Evolutionary conservation across 495 filamentous ascomycete genomes (phyloP).

Genomic region (Tuber umbilicatum): DNA sequence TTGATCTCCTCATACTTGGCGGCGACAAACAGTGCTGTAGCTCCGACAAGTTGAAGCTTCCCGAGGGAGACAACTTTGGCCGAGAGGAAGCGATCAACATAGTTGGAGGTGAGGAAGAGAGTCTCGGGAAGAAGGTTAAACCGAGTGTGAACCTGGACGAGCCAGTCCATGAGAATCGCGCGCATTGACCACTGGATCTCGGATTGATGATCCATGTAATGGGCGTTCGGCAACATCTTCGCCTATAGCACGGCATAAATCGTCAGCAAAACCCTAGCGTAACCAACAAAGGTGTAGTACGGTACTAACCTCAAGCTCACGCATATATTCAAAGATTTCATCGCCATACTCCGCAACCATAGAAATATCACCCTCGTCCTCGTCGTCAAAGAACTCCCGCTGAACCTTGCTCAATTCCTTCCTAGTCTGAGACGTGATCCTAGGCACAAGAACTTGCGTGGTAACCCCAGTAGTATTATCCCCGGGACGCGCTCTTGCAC

Average conservation of each 20-base stretch:
- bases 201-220: constrained; percentile 96
- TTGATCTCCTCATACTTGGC: constrained; percentile 99
- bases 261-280: constrained; percentile 12
- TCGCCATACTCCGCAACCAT: constrained; percentile 97
- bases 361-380: constrained; percentile 87
- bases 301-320: constrained; percentile 70
- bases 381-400: constrained; percentile 51
- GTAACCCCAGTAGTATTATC: constrained; percentile 41
- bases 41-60: constrained; percentile 93
- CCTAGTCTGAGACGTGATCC: constrained; percentile 33
- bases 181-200: constrained; percentile 99
- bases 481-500: constrained; percentile 19
- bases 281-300: constrained; percentile 9
- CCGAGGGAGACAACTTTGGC: constrained; percentile 88
- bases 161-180: constrained; percentile 94
- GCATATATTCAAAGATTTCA: constrained; percentile 92
- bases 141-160: constrained; percentile 88
- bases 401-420: constrained; percentile 33
- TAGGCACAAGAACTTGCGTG: constrained; percentile 37
- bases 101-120: constrained; percentile 86
- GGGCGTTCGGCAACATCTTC: constrained; percentile 71
- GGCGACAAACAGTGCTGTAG: constrained; percentile 90
- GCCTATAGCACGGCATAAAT: constrained; percentile 48
- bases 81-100: constrained; percentile 93
- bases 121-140: constrained; percentile 91